Conservation (phyloP, 202 grass and related monocot species). For the Digitaria exilis region DNA sequence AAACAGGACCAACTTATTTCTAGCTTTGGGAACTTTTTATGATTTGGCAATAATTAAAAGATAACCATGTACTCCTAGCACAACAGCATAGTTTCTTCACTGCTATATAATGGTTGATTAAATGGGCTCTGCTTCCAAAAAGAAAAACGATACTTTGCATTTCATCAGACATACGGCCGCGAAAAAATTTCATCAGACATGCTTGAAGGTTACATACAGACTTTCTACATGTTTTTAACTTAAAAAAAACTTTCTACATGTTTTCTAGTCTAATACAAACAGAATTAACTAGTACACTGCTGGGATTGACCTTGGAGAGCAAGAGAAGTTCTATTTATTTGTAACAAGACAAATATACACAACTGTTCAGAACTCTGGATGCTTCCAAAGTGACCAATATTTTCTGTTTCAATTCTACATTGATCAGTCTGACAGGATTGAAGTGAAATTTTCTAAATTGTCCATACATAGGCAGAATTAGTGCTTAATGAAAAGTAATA, state of each 20-base stretch:
- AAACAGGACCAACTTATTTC: background rate
- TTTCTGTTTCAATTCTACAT: background rate
- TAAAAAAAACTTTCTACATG: background rate
- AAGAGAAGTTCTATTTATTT: background rate
- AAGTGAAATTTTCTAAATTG: background rate
- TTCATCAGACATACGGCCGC: no score
- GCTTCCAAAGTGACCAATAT: background rate
- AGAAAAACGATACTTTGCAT: background rate
- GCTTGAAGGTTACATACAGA: background rate
- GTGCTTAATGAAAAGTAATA: constrained; percentile 3
- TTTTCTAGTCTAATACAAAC: background rate
- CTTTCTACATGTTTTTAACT: no score
- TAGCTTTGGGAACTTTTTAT: background rate
- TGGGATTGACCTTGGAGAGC: background rate
- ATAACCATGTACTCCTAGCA: background rate
- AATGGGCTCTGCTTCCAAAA: background rate
- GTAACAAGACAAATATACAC: background rate
- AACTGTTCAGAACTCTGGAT: background rate
- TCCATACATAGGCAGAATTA: constrained; percentile 10
- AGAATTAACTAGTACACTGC: background rate
- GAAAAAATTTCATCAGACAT: no score
- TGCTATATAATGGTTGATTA: background rate
- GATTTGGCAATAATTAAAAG: background rate
- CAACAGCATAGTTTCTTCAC: background rate
- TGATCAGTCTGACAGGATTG: background rate